phyloP scores from a whole-genome alignment of 441 rosid species.

The Arabidopsis lyrata region DNA sequence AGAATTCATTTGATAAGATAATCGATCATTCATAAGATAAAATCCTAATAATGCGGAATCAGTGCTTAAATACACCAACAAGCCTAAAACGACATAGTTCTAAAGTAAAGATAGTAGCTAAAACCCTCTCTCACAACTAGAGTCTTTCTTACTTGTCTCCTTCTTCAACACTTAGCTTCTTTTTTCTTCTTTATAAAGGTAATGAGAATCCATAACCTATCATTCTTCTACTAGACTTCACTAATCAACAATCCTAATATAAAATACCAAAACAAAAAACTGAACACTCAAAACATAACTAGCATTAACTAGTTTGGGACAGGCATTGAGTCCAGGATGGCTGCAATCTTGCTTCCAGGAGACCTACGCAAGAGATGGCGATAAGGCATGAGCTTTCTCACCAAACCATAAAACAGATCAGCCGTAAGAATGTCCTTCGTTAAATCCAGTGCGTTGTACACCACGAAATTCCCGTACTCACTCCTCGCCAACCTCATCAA shows the following conservation, averaged over 20 bases:
- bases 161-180: no score
- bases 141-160: no score
- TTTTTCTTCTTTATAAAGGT: no score
- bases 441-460: slow-evolving; percentile 2
- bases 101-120: no score
- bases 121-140: no score
- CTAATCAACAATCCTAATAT: not conserved
- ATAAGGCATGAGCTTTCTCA: slow-evolving; percentile 14
- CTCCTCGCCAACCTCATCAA: slow-evolving; percentile 25
- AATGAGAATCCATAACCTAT: no score
- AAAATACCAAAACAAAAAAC: not conserved
- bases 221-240: not conserved
- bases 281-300: not conserved
- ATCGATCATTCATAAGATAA: no score
- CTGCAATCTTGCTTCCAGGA: not conserved
- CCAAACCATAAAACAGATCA: not conserved
- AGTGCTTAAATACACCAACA: no score
- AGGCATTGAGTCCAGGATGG: not conserved
- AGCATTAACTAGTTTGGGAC: not conserved
- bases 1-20: no score
- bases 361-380: not conserved
- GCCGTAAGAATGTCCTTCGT: not conserved
- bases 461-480: slow-evolving; percentile 26
- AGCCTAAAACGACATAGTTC: no score
- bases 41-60: no score